Base-by-base conservation (phyloP, 768 basidiomycete genomes). In the Chlorophyllum brunneum region DNA sequence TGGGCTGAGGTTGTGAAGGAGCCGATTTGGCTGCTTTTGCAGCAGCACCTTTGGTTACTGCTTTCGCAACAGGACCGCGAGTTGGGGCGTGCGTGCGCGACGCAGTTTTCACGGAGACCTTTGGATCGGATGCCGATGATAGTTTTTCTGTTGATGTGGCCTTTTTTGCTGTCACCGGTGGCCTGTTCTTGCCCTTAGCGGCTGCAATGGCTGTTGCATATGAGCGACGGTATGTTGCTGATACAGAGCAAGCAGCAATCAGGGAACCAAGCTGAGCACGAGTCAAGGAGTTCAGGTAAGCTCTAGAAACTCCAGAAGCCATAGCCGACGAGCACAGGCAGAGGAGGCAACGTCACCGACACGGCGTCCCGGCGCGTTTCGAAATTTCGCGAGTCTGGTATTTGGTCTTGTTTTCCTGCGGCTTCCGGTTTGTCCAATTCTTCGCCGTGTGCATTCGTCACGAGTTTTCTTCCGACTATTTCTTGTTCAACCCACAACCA, bases 401-500 rank as follows among this genome's bases (percentile, higher is more conserved):
- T 55, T 57, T 63, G 56, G 47, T 26, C 10, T 15, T 63, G 51
- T 62, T 65, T 65, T 50, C 30, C 50, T 55, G 4, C 7, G 11
- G 36, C 43, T 37, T 38, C 41, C 23, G 26, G 20, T 9, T 29
- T 16, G 4, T 20, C 9, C 16, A n/a, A 3, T 5, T 23, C 11
- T 16, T 30, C 10, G 48, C 48, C 48, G 48, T 31, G 15, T 31
- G 11, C 29, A 18, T 8, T 50, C 48, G 48, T 50, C 37, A 41
- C 34, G 9, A 4, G 15, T 39, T 48, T 55, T 57, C 64, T 63
- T 61, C 64, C 65, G 58, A 33, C 59, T 63, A 64, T 39, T 38
- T 37, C 48, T 58, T 60, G 57, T 62, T 67, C 13, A 36, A 36
- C 5, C 70, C 66, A 69, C 64, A 61, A 70, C 58, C 65, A 56